Evolutionary conservation across 805 yeast genomes (phyloP), one percentile per base, ranked within the genome.

Genomic region (Candida stauntonica): DNA sequence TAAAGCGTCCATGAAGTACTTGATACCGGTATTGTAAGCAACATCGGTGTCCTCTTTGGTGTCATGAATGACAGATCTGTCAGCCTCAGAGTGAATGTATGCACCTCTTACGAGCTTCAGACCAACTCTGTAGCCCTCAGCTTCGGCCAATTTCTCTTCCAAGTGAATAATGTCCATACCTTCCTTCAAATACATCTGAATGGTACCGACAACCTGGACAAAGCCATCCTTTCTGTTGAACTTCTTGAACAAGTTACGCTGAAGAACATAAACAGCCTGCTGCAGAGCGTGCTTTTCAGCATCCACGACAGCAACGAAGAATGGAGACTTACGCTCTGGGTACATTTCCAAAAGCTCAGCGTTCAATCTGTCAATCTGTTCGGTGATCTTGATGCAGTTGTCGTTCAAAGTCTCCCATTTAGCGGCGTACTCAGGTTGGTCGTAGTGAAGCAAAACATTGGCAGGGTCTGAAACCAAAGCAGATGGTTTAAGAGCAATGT

Each of bases 21-120:
- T 59, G 51, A 86, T 76, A 28, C 94, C 94, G 13, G 67, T 61
- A 64, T 91, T 78, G 64, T 81, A 89, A 57, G 79, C 78, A 8
- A 48, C 51, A 58, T 89, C 98, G n/a, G 97, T 86, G 44, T 76
- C 89, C 36, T 66, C 70, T 63, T 91, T 89, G 21, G 87, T 74
- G 46, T 70, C 67, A 64, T 81, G 91, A 44, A 89, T 86, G 15
- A 86, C 81, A 5, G 62, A 49, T 55, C 97, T 72, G 47, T 81
- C 70, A 26, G 83, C 75, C 66, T 89, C 98, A 5, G 95, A 77
- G 59, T 89, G 96, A 44, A 89, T 77, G 67, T 89, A 89, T 13
- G 98, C 98, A 48, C 98, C 98, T 62, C 98, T 78, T 14, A 89
- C 98, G 39, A 89, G 72, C 63, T 89, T 89, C 68, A 88, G 68